These are phyloP conservation scores for Aspergillus sp. DNA, from an alignment of 2,329 filamentous ascomycete species.

Conservation along the genomic window DNA sequence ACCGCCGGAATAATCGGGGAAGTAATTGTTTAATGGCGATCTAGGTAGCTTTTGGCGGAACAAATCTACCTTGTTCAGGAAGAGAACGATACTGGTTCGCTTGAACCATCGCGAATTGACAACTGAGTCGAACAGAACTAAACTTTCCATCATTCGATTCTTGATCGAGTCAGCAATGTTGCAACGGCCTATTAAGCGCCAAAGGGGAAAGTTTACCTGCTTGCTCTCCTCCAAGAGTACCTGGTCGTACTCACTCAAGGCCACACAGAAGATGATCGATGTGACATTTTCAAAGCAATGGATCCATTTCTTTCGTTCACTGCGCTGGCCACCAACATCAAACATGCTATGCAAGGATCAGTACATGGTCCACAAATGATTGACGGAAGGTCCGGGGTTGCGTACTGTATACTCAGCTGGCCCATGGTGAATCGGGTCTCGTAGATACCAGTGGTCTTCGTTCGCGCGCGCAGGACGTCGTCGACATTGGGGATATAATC, in stretches of 20 bases:
- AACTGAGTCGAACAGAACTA: constrained; percentile 93
- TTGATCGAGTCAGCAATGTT: constrained; percentile 32
- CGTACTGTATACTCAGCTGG: constrained; percentile 94
- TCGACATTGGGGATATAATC: constrained; percentile 91
- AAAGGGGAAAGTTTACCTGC: constrained; percentile 55
- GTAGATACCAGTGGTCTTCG: constrained; percentile 98
- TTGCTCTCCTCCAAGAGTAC: constrained; percentile 94
- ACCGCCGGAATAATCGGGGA: constrained; percentile 94
- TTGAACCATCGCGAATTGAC: constrained; percentile 99
- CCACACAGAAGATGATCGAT: constrained; percentile 98
- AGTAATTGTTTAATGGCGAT: constrained; percentile 88
- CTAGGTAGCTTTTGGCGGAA: constrained; percentile 90
- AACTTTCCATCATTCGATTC: constrained; percentile 99
- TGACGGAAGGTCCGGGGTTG: background rate
- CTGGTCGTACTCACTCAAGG: constrained; percentile 96
- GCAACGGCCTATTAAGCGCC: constrained; percentile 8
- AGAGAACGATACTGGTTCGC: constrained; percentile 95
- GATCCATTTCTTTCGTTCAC: constrained; percentile 99
- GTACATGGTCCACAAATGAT: too few relatives aligned
- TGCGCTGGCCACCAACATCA: constrained; percentile 92
- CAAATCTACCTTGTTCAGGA: constrained; percentile 97
- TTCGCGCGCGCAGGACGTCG: constrained; percentile 89
- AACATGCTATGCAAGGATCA: constrained; percentile 66
- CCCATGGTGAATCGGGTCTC: constrained; percentile 99
- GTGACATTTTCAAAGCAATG: constrained; percentile 99